These are phyloP conservation scores for Trichoderma semiorbis DNA, from an alignment of 2,329 filamentous ascomycete species.

Conservation along the genomic window DNA sequence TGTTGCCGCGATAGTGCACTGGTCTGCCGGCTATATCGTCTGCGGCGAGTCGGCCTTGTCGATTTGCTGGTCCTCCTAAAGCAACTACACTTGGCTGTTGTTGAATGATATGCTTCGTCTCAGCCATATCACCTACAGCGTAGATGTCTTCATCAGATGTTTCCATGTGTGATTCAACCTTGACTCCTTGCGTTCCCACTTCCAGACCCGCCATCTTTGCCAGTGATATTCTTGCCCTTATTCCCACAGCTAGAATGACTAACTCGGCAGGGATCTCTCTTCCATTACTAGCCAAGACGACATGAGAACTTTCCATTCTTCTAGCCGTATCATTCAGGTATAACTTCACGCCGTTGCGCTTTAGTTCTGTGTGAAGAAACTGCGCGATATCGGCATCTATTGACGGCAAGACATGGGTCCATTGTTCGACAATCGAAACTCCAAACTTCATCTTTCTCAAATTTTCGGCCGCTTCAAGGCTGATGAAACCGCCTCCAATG, in stretches of 20 bases:
- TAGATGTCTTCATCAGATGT: background rate
- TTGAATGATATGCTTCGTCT: background rate
- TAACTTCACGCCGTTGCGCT: background rate
- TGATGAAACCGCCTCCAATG: background rate
- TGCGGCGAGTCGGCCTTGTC: background rate
- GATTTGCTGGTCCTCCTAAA: background rate
- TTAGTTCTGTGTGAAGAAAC: background rate
- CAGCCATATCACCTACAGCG: background rate
- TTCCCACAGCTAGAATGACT: background rate
- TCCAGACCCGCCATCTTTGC: background rate
- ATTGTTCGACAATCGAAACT: background rate
- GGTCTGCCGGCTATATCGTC: background rate
- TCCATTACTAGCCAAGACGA: background rate
- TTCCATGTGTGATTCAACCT: background rate
- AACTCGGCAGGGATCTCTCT: background rate
- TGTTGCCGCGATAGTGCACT: background rate
- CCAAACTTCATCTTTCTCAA: background rate
- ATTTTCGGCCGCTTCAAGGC: background rate
- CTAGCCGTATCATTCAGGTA: background rate
- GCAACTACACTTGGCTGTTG: background rate
- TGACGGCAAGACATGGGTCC: background rate
- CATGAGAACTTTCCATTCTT: background rate
- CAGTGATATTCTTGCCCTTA: background rate
- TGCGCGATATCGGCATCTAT: background rate
- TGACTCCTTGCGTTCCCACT: background rate